phyloP scores from a whole-genome alignment of 78 protist species.

The Dictyostelium purpureum region DNA sequence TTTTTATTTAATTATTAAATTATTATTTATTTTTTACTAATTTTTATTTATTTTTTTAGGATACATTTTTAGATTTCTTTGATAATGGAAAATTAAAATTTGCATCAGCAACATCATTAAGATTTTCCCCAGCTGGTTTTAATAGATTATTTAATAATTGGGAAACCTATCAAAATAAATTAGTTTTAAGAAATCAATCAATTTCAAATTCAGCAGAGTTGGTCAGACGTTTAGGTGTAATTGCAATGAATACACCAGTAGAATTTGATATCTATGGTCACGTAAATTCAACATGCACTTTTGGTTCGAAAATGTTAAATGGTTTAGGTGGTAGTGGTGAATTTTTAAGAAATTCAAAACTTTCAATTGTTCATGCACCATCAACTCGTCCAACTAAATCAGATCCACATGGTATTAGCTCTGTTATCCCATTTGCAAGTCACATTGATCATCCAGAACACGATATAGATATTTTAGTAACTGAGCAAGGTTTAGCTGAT shows the following conservation, averaged over 20 bases:
- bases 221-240: slow-evolving; percentile 81
- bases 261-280: slow-evolving; percentile 91
- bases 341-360: slow-evolving; percentile 76
- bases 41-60: too few relatives aligned
- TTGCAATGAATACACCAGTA: slow-evolving; percentile 87
- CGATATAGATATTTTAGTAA: slow-evolving; percentile 47
- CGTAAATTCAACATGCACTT: slow-evolving; percentile 77
- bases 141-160: slow-evolving; percentile 79
- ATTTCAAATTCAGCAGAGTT: slow-evolving; percentile 85
- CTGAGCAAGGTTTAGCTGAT: slow-evolving; percentile 73
- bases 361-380: slow-evolving; percentile 87
- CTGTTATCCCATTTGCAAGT: slow-evolving; percentile 41
- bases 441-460: slow-evolving; percentile 69
- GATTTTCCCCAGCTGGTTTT: slow-evolving; percentile 64
- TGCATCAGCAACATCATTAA: slow-evolving; percentile 46
- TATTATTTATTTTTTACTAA: too few relatives aligned
- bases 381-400: slow-evolving; percentile 79
- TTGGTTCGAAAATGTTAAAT: slow-evolving; percentile 84
- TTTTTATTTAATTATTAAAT: too few relatives aligned
- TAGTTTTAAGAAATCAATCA: slow-evolving; percentile 78
- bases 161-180: slow-evolving; percentile 70
- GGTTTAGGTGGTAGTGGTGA: slow-evolving; percentile 91
- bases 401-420: slow-evolving; percentile 49
- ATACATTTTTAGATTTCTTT: too few relatives aligned
- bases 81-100: slow-evolving; percentile 50